phyloP scores from a whole-genome alignment of 352 stramenopile genomes.

The Albugo candida region DNA sequence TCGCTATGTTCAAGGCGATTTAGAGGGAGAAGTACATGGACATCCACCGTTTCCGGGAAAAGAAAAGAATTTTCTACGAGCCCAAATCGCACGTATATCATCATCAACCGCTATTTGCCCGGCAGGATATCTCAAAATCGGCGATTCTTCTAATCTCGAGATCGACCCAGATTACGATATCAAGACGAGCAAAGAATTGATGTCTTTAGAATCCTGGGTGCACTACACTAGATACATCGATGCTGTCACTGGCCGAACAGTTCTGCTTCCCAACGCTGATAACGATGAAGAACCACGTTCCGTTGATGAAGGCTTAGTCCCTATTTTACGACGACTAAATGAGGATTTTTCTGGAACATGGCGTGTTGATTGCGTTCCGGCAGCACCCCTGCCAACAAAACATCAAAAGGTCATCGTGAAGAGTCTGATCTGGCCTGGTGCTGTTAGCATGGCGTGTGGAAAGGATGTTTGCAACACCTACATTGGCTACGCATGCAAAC shows the following conservation, averaged over 20 bases:
- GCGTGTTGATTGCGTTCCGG: slow-evolving; percentile 52
- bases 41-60: slow-evolving; percentile 78
- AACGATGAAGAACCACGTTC: slow-evolving; percentile 51
- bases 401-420: slow-evolving; percentile 45
- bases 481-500: slow-evolving; percentile 70
- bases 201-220: slow-evolving; percentile 60
- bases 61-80: slow-evolving; percentile 74
- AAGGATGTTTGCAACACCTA: slow-evolving; percentile 84
- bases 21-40: slow-evolving; percentile 51
- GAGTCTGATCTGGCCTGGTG: slow-evolving; percentile 70
- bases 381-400: slow-evolving; percentile 33
- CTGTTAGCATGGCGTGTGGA: slow-evolving; percentile 61
- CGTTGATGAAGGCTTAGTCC: slow-evolving; percentile 34
- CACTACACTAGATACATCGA: slow-evolving; percentile 81
- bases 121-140: slow-evolving; percentile 63
- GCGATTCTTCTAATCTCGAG: slow-evolving; percentile 33
- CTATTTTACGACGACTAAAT: slow-evolving; percentile 23
- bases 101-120: slow-evolving; percentile 63
- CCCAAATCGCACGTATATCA: slow-evolving; percentile 80
- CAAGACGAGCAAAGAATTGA: slow-evolving; percentile 51
- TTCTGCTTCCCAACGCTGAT: slow-evolving; percentile 47
- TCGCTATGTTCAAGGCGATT: slow-evolving; percentile 60
- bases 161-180: slow-evolving; percentile 51
- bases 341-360: slow-evolving; percentile 54
- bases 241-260: slow-evolving; percentile 47